Conservation (phyloP, 2,329 filamentous ascomycete species). For the Pestalotiopsis fici region DNA sequence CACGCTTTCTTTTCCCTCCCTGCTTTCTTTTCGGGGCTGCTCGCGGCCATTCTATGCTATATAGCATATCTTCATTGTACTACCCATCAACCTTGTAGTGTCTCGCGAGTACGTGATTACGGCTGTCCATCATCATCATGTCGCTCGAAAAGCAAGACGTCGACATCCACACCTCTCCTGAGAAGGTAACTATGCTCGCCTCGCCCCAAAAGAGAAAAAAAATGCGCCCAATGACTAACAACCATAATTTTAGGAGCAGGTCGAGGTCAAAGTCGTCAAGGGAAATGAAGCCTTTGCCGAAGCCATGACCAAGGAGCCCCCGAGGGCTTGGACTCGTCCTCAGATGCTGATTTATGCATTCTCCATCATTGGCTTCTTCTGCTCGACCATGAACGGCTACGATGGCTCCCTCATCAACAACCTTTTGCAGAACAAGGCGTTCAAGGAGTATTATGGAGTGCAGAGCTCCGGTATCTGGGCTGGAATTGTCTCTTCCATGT, state of each 20-base stretch:
- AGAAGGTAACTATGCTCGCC: conserved; percentile 1
- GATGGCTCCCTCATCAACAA: conserved; percentile 53
- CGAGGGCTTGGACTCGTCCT: conserved; percentile 37
- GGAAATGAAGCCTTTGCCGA: conserved; percentile 57
- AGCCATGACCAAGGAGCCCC: conserved; percentile 54
- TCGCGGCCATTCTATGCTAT: not conserved
- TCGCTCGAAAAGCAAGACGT: conserved; percentile 3
- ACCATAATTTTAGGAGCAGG: conserved; percentile 12
- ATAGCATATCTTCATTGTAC: not conserved
- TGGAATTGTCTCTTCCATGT: conserved; percentile 52
- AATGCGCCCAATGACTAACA: not conserved
- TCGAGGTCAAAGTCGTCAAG: conserved; percentile 43
- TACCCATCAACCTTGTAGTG: too few species aligned
- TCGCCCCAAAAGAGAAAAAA: not conserved
- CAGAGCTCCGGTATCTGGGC: conserved; percentile 46
- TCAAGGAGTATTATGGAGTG: conserved; percentile 39
- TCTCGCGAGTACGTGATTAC: not conserved
- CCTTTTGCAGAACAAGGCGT: conserved; percentile 41
- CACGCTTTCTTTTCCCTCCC: not conserved
- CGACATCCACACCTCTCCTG: conserved; percentile 1
- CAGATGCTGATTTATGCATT: conserved; percentile 44
- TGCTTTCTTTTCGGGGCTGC: not conserved
- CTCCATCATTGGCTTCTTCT: conserved; percentile 49
- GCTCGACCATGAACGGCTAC: conserved; percentile 54
- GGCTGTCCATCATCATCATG: not conserved